Evolutionary conservation across 2,329 filamentous ascomycete species (phyloP).

Genomic region (Ophiostoma populinum): DNA sequence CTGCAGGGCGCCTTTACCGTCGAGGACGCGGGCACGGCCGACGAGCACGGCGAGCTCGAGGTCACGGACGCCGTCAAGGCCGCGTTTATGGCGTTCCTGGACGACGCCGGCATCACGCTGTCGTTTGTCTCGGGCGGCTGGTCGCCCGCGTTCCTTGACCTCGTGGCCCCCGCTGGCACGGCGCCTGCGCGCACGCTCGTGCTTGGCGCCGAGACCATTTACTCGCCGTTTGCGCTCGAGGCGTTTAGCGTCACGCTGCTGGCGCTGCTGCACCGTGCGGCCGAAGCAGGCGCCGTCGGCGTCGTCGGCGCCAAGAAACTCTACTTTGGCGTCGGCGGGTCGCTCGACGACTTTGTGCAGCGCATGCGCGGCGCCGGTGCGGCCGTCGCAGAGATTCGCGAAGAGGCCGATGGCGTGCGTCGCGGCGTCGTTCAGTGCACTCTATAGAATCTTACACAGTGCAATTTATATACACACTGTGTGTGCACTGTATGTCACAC

Average conservation of each 20-base stretch:
- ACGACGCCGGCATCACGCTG: conserved; percentile 32
- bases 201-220: conserved; percentile 68
- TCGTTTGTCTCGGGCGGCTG: conserved; percentile 61
- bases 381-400: conserved; percentile 31
- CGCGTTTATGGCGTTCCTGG: conserved; percentile 40
- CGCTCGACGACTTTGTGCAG: conserved; percentile 55
- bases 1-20: conserved; percentile 29
- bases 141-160: conserved; percentile 44
- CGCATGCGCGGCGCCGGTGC: conserved; percentile 31
- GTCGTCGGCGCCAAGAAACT: conserved; percentile 61
- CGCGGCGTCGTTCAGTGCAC: conserved; percentile 40
- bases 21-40: conserved; percentile 40
- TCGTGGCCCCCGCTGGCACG: conserved; percentile 23
- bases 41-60: conserved; percentile 45
- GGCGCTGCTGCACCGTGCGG: conserved; percentile 29
- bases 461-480: too few species aligned
- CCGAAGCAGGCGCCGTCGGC: conserved; percentile 34
- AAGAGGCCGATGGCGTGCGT: conserved; percentile 43
- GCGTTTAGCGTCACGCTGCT: conserved; percentile 53
- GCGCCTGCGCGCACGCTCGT: conserved; percentile 27
- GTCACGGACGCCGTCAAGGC: conserved; percentile 38
- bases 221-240: conserved; percentile 53
- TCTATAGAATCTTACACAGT: conserved; percentile 17
- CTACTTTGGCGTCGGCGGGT: conserved; percentile 75
- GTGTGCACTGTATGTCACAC: too few species aligned